A percentile compares a stretch with the other conserved stretches of the same genome.
These are phyloP conservation scores for Butyriboletus loyo DNA, from an alignment of 768 basidiomycete genomes.

Conservation along the genomic window DNA sequence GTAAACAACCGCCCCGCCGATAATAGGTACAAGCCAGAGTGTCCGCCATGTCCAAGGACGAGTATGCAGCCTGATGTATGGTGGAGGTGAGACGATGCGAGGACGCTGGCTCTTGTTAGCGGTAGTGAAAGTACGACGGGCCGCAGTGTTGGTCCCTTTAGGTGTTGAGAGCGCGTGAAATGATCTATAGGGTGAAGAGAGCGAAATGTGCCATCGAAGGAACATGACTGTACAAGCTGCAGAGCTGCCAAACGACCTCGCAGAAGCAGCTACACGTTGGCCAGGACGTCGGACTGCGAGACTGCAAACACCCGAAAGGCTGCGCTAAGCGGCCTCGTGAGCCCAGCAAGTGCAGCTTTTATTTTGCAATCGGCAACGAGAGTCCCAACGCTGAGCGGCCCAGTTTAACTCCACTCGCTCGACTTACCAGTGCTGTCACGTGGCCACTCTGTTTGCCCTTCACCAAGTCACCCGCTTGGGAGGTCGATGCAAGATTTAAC, in stretches of 20 bases:
- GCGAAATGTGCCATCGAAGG: conserved; percentile 20
- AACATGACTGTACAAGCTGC: conserved; percentile 35
- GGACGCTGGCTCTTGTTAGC: conserved; percentile 3
- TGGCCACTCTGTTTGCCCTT: neutral
- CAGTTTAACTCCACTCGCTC: neutral
- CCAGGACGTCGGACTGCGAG: conserved; percentile 9
- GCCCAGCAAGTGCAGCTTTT: neutral
- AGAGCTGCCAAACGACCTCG: conserved; percentile 44
- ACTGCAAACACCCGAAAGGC: conserved; percentile 4
- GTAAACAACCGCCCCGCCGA: conserved; percentile 53
- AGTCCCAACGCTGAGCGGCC: neutral
- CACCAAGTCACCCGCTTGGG: conserved; percentile 2
- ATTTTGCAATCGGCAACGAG: neutral
- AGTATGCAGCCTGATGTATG: conserved; percentile 21
- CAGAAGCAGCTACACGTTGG: conserved; percentile 35
- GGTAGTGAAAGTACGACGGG: conserved; percentile 26
- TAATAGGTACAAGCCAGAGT: conserved; percentile 56
- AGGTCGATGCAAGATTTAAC: neutral
- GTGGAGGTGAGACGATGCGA: conserved; percentile 11
- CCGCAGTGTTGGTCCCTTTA: neutral
- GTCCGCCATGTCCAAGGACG: conserved; percentile 28
- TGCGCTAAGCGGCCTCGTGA: conserved; percentile 20
- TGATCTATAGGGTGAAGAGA: conserved; percentile 26
- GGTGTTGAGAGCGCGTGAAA: conserved; percentile 16
- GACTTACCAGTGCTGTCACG: neutral